A percentile compares a stretch with the other conserved stretches of the same genome.
phyloP scores from a whole-genome alignment of 495 filamentous ascomycete genomes.

The Xylaria sp. region DNA sequence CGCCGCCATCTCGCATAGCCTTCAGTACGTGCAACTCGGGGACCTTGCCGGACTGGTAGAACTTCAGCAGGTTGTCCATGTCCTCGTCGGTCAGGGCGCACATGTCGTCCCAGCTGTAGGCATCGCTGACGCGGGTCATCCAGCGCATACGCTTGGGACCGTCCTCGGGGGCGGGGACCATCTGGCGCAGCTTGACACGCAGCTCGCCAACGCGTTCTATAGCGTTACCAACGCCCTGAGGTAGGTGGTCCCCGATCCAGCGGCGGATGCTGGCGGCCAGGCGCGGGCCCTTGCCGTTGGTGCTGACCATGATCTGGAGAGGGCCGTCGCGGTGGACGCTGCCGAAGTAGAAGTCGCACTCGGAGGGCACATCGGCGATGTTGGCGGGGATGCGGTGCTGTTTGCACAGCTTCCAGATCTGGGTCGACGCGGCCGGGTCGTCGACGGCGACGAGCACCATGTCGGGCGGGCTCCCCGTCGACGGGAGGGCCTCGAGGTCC shows the following conservation, averaged over 20 bases:
- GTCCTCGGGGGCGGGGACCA: slow-evolving; percentile 75
- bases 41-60: slow-evolving; percentile 65
- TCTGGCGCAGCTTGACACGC: slow-evolving; percentile 75
- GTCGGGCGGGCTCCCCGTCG: slow-evolving; percentile 38
- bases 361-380: slow-evolving; percentile 94
- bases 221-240: slow-evolving; percentile 77
- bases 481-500: slow-evolving; percentile 69
- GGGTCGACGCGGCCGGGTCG: slow-evolving; percentile 82
- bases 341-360: slow-evolving; percentile 99
- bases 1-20: slow-evolving; percentile 55
- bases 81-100: slow-evolving; percentile 83
- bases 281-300: slow-evolving; percentile 95
- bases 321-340: slow-evolving; percentile 94
- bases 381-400: slow-evolving; percentile 84
- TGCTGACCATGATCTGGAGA: slow-evolving; percentile 96
- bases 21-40: slow-evolving; percentile 56
- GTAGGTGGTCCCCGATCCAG: slow-evolving; percentile 79
- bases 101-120: slow-evolving; percentile 84
- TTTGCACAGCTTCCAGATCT: slow-evolving; percentile 93
- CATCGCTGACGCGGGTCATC: slow-evolving; percentile 92
- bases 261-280: slow-evolving; percentile 85
- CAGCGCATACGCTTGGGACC: slow-evolving; percentile 93
- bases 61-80: slow-evolving; percentile 76
- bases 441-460: slow-evolving; percentile 96
- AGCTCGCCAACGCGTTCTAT: slow-evolving; percentile 83